Base-by-base conservation (phyloP, 768 basidiomycete species). In the Amyloporia xantha region DNA sequence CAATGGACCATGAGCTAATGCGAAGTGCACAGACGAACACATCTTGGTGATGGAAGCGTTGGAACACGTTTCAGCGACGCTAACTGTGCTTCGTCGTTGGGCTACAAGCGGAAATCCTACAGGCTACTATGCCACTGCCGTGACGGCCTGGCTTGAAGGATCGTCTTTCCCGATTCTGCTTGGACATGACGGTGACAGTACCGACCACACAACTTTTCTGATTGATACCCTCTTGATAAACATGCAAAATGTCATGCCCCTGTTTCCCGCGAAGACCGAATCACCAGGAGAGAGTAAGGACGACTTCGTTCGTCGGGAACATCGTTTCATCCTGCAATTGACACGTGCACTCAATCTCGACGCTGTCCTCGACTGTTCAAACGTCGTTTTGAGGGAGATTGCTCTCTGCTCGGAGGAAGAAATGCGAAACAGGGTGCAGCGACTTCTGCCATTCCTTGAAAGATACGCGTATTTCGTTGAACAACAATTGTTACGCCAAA, bases 361-460 rank as follows among this genome's bases (percentile, higher is more conserved):
- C 10, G 58, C 64, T 13, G 66, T 85, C 33, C 52, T 64, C 25
- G 60, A 70, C 1, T 68, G 66, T 4, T 50, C 88, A 21, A 58
- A 72, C 24, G 51, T 52, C 25, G 58, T 73, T 4, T 56, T 84
- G 23, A 43, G 59, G 9, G 55, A 59, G 17, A 62, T 85, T n/a
- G 62, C 71, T 2, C 59, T 62, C 4, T 54, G 64, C 24, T 53
- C 69, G 3, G 60, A 64, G 1, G 56, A 62, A 3, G 59, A 64
- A 17, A 55, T 77, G 11, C 61, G 64, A 38, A 57, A 50, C 24
- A 60, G 60, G 41, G 52, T 81, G 38, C 68, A 66, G 58, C 69
- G 77, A 54, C 53, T 82, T n/a, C 54, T 84, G 7, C 91, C 94
- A 1, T 96, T 96, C 78, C 62, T 95, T 20, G 67, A 78, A 2